Conservation (phyloP, 306 rosid species). For the Cicer pinnatifidum region DNA sequence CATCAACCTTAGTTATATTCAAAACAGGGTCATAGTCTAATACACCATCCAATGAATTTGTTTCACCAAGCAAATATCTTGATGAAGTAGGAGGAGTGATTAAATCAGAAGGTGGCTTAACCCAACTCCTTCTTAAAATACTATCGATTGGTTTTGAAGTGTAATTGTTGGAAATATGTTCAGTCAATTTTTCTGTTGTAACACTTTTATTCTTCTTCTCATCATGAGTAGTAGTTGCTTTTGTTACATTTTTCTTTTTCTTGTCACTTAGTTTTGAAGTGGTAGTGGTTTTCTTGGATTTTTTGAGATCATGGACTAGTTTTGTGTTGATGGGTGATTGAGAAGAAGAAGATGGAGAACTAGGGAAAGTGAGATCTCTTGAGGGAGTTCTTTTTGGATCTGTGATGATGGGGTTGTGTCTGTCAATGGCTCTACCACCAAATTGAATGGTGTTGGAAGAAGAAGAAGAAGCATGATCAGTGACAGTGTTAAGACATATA, state of each 20-base stretch:
- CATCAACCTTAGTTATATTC: conserved; percentile 49
- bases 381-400: conserved; percentile 63
- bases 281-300: conserved; percentile 50
- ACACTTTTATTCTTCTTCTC: conserved; percentile 46
- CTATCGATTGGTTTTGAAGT: conserved; percentile 57
- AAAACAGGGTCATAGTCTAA: conserved; percentile 53
- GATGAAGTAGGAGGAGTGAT: conserved; percentile 78
- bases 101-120: conserved; percentile 59
- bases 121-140: conserved; percentile 53
- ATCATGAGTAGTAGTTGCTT: conserved; percentile 31
- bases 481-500: conserved; percentile 74
- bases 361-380: conserved; percentile 43
- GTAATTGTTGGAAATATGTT: conserved; percentile 43
- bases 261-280: conserved; percentile 43
- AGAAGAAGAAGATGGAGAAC: conserved; percentile 45
- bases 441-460: conserved; percentile 57
- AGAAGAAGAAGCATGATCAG: conserved; percentile 65
- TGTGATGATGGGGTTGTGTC: conserved; percentile 88
- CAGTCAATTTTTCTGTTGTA: conserved; percentile 29
- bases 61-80: conserved; percentile 70
- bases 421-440: conserved; percentile 86
- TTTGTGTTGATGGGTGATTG: conserved; percentile 48
- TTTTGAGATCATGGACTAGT: conserved; percentile 48
- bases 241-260: conserved; percentile 46
- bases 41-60: conserved; percentile 45